Percentiles rank a stretch among this genome's conserved stretches.
Evolutionary conservation across 306 rosid species (phyloP).

Genomic region (Inga leiocalycina): DNA sequence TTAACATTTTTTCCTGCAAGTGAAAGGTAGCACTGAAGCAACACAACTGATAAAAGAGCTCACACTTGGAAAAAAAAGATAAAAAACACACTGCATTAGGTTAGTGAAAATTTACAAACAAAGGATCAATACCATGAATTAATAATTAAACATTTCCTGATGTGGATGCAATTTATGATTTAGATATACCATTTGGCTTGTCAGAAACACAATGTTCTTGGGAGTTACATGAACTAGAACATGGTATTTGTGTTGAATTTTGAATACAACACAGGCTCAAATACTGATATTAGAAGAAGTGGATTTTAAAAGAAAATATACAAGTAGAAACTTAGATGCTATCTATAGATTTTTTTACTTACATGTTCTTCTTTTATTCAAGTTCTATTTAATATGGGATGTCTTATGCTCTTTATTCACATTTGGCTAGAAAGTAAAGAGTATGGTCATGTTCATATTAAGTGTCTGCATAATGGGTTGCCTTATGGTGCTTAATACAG

Average conservation of each 20-base stretch:
- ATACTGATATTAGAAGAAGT: background rate
- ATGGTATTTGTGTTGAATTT: background rate
- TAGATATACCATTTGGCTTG: background rate
- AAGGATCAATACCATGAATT: background rate
- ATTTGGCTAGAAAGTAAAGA: constrained; percentile 4
- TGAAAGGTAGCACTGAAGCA: background rate
- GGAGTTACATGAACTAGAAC: background rate
- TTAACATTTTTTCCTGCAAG: background rate
- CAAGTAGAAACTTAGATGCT: background rate
- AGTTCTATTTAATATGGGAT: background rate
- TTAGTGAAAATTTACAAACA: background rate
- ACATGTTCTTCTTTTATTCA: background rate
- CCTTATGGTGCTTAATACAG: constrained; percentile 27
- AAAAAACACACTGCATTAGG: background rate
- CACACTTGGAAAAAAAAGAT: background rate
- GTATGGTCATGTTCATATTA: constrained; percentile 18
- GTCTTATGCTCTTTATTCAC: background rate
- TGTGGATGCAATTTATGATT: background rate
- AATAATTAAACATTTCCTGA: background rate
- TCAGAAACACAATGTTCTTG: background rate
- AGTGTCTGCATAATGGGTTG: constrained; percentile 5
- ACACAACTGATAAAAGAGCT: background rate
- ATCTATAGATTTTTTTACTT: background rate
- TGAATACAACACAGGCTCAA: background rate
- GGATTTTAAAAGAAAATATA: no score